phyloP scores from a whole-genome alignment of 345 rosid genomes.

The Eucalyptus sp. region DNA sequence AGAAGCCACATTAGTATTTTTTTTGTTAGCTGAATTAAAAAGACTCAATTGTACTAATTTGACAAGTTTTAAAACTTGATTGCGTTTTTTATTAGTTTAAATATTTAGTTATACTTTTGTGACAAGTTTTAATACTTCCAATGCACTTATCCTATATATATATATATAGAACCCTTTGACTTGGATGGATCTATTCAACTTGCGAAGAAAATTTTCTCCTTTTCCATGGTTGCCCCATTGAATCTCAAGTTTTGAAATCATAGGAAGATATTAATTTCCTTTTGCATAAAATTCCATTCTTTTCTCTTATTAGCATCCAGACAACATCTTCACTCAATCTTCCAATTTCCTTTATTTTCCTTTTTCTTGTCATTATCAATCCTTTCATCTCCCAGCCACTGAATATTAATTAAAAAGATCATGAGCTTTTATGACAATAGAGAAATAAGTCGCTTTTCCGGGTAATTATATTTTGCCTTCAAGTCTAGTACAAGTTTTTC shows the following conservation, averaged over 20 bases:
- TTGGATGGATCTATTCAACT: background rate
- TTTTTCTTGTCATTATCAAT: too few relatives aligned
- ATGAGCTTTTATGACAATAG: too few relatives aligned
- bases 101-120: too few relatives aligned
- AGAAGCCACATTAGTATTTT: too few relatives aligned
- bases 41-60: too few relatives aligned
- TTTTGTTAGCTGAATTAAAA: background rate
- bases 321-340: background rate
- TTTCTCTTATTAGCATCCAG: background rate
- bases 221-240: too few relatives aligned
- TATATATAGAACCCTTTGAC: too few relatives aligned
- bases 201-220: background rate
- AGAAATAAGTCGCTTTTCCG: background rate
- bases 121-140: background rate
- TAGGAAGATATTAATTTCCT: too few relatives aligned
- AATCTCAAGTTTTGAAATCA: background rate
- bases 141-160: too few relatives aligned
- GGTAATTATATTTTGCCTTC: background rate
- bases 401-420: too few relatives aligned
- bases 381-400: too few relatives aligned
- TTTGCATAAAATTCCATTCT: background rate
- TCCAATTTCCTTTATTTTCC: background rate
- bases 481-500: background rate
- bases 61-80: background rate
- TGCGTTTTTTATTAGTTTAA: too few relatives aligned